A percentile compares a stretch with the other conserved stretches of the same genome.
Conservation (phyloP, 768 basidiomycete genomes). For the Pisolithus microcarpus region DNA sequence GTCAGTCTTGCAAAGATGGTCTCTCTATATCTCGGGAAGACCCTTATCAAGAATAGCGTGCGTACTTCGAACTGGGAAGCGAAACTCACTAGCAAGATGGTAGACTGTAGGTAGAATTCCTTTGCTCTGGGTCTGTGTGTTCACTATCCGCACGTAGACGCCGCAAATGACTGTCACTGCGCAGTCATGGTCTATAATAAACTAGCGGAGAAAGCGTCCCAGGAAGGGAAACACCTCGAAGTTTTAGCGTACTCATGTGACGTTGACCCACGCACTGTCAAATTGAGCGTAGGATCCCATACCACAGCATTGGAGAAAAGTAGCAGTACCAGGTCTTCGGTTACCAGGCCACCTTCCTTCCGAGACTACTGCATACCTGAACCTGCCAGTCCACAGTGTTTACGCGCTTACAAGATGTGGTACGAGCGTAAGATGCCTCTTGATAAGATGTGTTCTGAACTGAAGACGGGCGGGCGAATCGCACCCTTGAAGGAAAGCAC, state of each 20-base stretch:
- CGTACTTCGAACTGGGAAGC: constrained; percentile 43
- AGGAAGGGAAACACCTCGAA: constrained; percentile 13
- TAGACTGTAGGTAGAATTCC: constrained; percentile 28
- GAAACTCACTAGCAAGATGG: constrained; percentile 30
- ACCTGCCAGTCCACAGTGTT: constrained; percentile 30
- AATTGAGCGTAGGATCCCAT: not conserved
- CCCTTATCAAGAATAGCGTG: constrained; percentile 39
- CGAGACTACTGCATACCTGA: constrained; percentile 22
- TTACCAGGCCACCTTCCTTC: not conserved
- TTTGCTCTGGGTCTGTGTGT: not conserved
- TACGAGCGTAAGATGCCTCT: constrained; percentile 29
- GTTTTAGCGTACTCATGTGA: constrained; percentile 20
- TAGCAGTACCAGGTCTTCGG: not conserved
- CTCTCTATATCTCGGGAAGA: constrained; percentile 31
- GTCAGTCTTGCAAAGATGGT: constrained; percentile 41
- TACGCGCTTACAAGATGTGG: constrained; percentile 43
- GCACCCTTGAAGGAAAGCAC: constrained; percentile 41
- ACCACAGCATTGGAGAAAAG: not conserved
- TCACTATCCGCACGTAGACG: constrained; percentile 28
- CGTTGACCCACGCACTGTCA: constrained; percentile 13
- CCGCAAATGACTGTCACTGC: constrained; percentile 46
- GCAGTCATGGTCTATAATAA: constrained; percentile 38
- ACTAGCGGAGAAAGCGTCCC: constrained; percentile 27
- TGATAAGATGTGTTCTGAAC: constrained; percentile 31
- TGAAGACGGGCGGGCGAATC: constrained; percentile 24